phyloP scores from a whole-genome alignment of 805 yeast species.

The Kazachstania martiniae region DNA sequence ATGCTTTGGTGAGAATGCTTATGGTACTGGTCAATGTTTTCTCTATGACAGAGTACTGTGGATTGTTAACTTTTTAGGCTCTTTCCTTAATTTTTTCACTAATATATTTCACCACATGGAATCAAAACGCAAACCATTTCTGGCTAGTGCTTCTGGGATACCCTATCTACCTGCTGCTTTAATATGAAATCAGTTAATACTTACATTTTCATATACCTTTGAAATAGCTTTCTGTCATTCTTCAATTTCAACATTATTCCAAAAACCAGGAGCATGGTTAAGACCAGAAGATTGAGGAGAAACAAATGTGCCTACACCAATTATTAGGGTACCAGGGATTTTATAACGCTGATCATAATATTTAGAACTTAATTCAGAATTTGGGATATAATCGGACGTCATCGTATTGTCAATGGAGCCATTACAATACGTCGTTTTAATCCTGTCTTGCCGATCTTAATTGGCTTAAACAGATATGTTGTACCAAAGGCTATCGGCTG shows the following conservation, averaged over 20 bases:
- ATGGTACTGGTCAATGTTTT: conserved; percentile 31
- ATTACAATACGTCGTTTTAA: not conserved
- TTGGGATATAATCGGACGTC: not conserved
- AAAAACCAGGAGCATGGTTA: not conserved
- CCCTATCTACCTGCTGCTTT: not conserved
- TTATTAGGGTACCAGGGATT: not conserved
- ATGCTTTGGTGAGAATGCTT: conserved; percentile 12
- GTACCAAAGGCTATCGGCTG: not conserved
- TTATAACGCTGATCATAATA: not conserved
- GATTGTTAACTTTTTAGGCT: conserved; percentile 2
- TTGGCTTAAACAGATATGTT: not conserved
- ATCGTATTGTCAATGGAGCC: not conserved
- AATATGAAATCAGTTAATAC: not conserved
- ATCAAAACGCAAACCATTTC: not conserved
- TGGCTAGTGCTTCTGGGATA: not conserved
- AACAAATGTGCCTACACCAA: not conserved
- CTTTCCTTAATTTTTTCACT: not conserved
- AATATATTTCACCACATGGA: not conserved
- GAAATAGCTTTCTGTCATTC: not conserved
- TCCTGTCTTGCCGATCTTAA: not conserved
- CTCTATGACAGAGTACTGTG: conserved; percentile 16
- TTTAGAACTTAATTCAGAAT: not conserved
- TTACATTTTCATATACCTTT: not conserved
- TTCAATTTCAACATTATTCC: not conserved
- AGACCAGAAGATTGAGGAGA: not conserved